A percentile compares a stretch with the other conserved stretches of the same genome.
Conservation (phyloP, 257 asterid species). For the Rubia yunnanensis region DNA sequence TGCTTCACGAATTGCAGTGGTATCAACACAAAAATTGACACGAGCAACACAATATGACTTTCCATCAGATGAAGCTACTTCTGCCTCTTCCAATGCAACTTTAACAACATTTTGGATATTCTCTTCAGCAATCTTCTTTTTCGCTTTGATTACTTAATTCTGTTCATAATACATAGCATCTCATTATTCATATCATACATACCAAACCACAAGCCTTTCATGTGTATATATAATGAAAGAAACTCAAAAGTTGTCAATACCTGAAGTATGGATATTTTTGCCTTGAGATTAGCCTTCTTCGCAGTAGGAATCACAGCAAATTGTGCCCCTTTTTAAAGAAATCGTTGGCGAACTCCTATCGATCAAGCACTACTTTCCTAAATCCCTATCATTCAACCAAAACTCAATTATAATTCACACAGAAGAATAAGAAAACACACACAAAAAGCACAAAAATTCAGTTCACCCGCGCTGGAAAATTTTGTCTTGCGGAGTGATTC, state of each 20-base stretch:
- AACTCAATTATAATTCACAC: too few relatives aligned
- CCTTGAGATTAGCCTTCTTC: constrained; percentile 79
- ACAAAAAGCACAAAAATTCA: too few relatives aligned
- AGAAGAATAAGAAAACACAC: too few relatives aligned
- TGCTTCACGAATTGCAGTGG: constrained; percentile 97
- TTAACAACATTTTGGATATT: constrained; percentile 65
- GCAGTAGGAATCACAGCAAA: constrained; percentile 71
- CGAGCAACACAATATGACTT: constrained; percentile 63
- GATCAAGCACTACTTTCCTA: too few relatives aligned
- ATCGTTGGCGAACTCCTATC: too few relatives aligned
- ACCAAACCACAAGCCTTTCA: not conserved
- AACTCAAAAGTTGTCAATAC: constrained; percentile 21
- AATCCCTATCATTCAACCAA: too few relatives aligned
- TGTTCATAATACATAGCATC: constrained; percentile 23
- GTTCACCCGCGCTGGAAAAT: too few relatives aligned
- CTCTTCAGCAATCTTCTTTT: constrained; percentile 81
- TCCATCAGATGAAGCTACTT: constrained; percentile 61
- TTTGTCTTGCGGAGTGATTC: constrained; percentile 42
- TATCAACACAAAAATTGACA: constrained; percentile 78
- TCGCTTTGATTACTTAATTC: constrained; percentile 74
- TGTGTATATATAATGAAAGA: not conserved
- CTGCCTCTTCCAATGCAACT: constrained; percentile 59
- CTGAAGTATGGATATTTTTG: constrained; percentile 70
- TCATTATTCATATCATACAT: not conserved
- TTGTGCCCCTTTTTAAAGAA: too few relatives aligned